Evolutionary conservation across 2,329 filamentous ascomycete genomes (phyloP).

Genomic region (Aspergillus transmontanensis): DNA sequence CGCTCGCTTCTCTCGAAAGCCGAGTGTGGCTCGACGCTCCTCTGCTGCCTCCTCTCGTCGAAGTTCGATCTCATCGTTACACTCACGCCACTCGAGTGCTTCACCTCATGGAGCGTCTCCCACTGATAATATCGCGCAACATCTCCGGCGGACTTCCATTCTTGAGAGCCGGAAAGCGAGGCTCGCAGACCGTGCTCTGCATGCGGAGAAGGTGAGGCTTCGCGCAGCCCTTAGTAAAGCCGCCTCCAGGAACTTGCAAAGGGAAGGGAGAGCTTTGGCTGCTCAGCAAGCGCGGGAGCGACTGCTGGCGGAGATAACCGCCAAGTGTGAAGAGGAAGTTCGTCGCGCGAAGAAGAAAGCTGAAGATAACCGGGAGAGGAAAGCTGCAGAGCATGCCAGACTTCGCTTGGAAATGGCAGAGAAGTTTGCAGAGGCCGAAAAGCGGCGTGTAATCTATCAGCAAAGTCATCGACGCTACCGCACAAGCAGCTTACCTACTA

Average conservation of each 20-base stretch:
- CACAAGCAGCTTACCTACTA: constrained; percentile 53
- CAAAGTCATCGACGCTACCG: constrained; percentile 53
- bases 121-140: constrained; percentile 64
- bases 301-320: constrained; percentile 64
- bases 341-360: constrained; percentile 67
- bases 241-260: constrained; percentile 57
- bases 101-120: constrained; percentile 53
- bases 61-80: constrained; percentile 65
- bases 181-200: constrained; percentile 64
- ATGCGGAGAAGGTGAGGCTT: constrained; percentile 66
- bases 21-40: constrained; percentile 58
- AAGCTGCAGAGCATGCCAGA: constrained; percentile 62
- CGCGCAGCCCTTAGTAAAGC: constrained; percentile 65
- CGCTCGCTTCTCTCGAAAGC: constrained; percentile 62
- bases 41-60: constrained; percentile 65
- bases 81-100: constrained; percentile 61
- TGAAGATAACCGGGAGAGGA: constrained; percentile 66
- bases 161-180: constrained; percentile 66
- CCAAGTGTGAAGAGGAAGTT: constrained; percentile 67
- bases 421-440: constrained; percentile 65
- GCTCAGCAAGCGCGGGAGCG: constrained; percentile 66
- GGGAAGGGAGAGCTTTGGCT: constrained; percentile 64
- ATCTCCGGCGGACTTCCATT: constrained; percentile 66
- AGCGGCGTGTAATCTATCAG: constrained; percentile 53
- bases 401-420: constrained; percentile 65